A percentile compares a stretch with the other conserved stretches of the same genome.
Conservation (phyloP, 805 yeast genomes). For the Barnettozyma sp. region DNA sequence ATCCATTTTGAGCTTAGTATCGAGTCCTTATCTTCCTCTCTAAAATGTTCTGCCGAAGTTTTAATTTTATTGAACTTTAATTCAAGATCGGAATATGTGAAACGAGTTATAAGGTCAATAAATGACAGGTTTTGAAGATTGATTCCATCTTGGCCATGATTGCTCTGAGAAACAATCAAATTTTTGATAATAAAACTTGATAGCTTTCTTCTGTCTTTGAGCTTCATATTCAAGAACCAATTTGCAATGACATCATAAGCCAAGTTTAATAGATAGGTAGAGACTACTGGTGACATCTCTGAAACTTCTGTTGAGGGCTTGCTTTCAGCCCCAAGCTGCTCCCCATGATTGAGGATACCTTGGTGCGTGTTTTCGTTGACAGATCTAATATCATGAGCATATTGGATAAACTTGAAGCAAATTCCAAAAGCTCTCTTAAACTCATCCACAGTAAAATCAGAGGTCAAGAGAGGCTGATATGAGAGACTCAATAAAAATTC, state of each 20-base stretch:
- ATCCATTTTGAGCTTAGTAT: slow-evolving; percentile 46
- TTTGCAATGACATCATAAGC: slow-evolving; percentile 63
- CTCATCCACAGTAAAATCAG: slow-evolving; percentile 71
- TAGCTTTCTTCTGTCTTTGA: slow-evolving; percentile 50
- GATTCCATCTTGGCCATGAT: slow-evolving; percentile 23
- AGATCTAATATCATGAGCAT: slow-evolving; percentile 45
- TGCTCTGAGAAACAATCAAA: slow-evolving; percentile 37
- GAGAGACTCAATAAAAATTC: slow-evolving; percentile 67
- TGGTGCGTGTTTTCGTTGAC: slow-evolving; percentile 24
- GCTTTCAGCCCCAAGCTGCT: slow-evolving; percentile 45
- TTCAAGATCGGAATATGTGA: slow-evolving; percentile 57
- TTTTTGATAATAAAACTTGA: slow-evolving; percentile 59
- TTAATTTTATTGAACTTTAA: slow-evolving; percentile 33
- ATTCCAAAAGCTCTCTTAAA: slow-evolving; percentile 76
- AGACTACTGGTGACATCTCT: slow-evolving; percentile 42
- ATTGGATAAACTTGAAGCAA: slow-evolving; percentile 72
- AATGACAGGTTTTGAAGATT: slow-evolving; percentile 51
- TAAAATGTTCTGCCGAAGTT: slow-evolving; percentile 22
- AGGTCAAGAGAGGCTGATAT: slow-evolving; percentile 56
- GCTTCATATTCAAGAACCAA: slow-evolving; percentile 63
- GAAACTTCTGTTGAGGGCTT: slow-evolving; percentile 45
- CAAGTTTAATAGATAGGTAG: slow-evolving; percentile 53
- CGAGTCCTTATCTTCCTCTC: slow-evolving; percentile 13
- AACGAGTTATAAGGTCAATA: slow-evolving; percentile 61
- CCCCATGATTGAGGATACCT: slow-evolving; percentile 27